Evolutionary conservation across 163 green algal genomes (phyloP).

Genomic region (Picocystis sp.): DNA sequence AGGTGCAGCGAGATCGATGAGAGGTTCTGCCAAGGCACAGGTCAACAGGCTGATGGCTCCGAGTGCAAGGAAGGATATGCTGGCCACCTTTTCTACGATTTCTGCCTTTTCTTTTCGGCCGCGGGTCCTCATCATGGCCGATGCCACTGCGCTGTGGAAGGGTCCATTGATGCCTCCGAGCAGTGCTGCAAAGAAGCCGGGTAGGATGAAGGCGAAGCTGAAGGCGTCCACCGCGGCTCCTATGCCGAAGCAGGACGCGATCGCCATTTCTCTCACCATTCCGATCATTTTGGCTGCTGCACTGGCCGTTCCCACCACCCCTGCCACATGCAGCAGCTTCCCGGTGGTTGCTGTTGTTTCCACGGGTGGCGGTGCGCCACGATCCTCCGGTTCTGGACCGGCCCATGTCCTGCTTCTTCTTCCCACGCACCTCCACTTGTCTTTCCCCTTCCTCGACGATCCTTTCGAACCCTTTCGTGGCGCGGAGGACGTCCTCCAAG

Average conservation of each 20-base stretch:
- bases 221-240: slow-evolving; percentile 22
- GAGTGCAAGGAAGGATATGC: slow-evolving; percentile 9
- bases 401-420: no score
- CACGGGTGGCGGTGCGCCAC: no score
- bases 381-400: no score
- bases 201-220: slow-evolving; percentile 19
- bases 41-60: slow-evolving; percentile 7
- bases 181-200: slow-evolving; percentile 19
- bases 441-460: no score
- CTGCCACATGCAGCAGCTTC: no score
- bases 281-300: background rate
- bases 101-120: slow-evolving; percentile 7
- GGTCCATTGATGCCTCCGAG: slow-evolving; percentile 23
- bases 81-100: slow-evolving; percentile 13
- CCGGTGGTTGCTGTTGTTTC: no score
- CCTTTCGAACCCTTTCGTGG: no score
- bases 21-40: slow-evolving; percentile 11
- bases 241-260: slow-evolving; percentile 9
- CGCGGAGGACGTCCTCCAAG: no score
- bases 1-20: slow-evolving; percentile 14
- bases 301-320: no score
- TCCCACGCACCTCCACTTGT: no score
- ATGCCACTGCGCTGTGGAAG: slow-evolving; percentile 20
- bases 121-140: slow-evolving; percentile 3
- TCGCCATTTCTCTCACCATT: background rate